Base-by-base conservation (phyloP, 345 rosid species). In the Lumnitzera racemosa region DNA sequence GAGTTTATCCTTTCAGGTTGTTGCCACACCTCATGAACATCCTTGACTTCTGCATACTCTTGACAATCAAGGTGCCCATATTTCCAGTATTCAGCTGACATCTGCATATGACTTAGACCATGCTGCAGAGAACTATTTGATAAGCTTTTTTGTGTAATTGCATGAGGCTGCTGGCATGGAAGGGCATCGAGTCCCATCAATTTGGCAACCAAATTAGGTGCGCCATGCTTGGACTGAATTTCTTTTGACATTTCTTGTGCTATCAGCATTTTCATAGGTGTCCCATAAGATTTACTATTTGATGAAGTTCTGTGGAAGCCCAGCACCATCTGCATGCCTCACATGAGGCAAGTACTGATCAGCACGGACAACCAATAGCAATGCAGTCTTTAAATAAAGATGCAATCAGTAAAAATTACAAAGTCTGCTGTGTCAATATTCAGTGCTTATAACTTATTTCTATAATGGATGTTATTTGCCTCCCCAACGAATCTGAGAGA, bases 151-250 rank as follows among this genome's bases (percentile, higher is more conserved):
- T 66, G 80, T 61, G 80, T 57, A 71, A 72, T 64, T 61, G 78
- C 65, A 71, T 77, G 67, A 67, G 65, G 79, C 62, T 74, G 84
- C 70, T 72, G 77, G 64, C 61, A 76, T 4, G 97, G 95, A 20
- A 90, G 77, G 64, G 95, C 59, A 56, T 95, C 99, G 51, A 95
- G 92, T 55, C 99, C 97, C 99, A 95, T 95, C 71, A 95, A 73
- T 84, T 88, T 90, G 66, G 97, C 99, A 62, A 95, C 87, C 66
- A 95, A 70, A 74, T 88, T 90, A 36, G 95, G 79, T 46, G 82
- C 70, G 65, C 70, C 78, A 55, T 70, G 83, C 57, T 72, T 80
- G 65, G 73, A 68, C 57, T 80, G 85, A 15, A 74, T 77, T 62
- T 94, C 96, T 78, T 80, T 90, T 15, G 86, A 81, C 95, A 90